Evolutionary conservation across 2,329 filamentous ascomycete genomes (phyloP), one percentile per base, ranked within the genome.

Genomic region (Aspergillus aculeatus): DNA sequence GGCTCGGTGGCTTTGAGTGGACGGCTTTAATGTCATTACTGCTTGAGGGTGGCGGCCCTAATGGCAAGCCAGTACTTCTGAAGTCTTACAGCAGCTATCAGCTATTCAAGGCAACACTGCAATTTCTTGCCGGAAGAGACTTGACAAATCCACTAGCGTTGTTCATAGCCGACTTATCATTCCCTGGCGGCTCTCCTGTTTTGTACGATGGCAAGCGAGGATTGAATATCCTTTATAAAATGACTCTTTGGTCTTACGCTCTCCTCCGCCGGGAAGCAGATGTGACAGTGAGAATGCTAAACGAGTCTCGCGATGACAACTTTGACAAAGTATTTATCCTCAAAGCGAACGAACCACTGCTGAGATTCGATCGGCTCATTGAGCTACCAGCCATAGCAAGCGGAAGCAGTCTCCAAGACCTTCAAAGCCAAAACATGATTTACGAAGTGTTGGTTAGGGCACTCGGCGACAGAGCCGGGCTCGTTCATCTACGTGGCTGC

Each of bases 1-100:
- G 95, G 0, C 97, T 99, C 73, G 95, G 95, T 3, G 87, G 91
- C 66, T 96, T 96, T 65, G 95, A 99, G 73, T 98, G 92, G 91
- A 84, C 90, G 0, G 79, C 86, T n/a, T 79, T 95, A 52, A 84
- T 93, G 71, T 91, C 93, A 32, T 80, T 96, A 14, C 80, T 98
- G 2, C 81, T 98, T 47, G 87, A 92, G 73, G 86, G 85, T n/a
- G 91, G 91, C 26, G 89, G 88, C 6, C 84, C 86, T 6, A 88
- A 88, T 61, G 89, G 90, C 2, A 84, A 87, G 64, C 83, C 89
- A 2, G 78, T 91, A 5, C 82, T 98, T 16, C 92, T 92, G 5
- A 82, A 86, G 5, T 91, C 91, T 7, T 89, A 96, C 68, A 96
- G 90, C 78, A 90, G 89, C 75, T 95, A 94, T 24, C 94, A 98